Percentiles rank a stretch among this genome's conserved stretches.
Conservation (phyloP, 371 early-diverging fungal genomes). For the Mortierella sp. region DNA sequence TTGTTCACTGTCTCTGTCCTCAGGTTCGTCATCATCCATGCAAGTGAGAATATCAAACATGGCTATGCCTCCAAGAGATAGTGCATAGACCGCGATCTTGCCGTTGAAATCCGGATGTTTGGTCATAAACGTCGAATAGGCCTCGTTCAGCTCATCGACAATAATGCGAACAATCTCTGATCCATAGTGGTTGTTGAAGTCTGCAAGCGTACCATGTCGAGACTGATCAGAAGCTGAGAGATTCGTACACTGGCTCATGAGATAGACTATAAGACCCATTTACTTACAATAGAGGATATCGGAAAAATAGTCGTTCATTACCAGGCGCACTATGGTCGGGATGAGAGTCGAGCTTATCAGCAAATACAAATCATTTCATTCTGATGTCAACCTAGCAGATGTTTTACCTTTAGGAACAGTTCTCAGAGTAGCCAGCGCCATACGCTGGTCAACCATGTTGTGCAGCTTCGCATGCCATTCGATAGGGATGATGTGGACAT, state of each 20-base stretch:
- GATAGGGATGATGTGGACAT: slow-evolving; percentile 65
- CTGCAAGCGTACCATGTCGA: slow-evolving; percentile 17
- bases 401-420: slow-evolving; percentile 60
- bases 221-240: too few species aligned
- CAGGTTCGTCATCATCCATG: slow-evolving; percentile 55
- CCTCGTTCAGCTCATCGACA: slow-evolving; percentile 64
- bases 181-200: slow-evolving; percentile 65
- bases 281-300: slow-evolving; percentile 59
- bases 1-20: slow-evolving; percentile 18
- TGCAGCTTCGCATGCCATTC: slow-evolving; percentile 76
- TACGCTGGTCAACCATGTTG: slow-evolving; percentile 57
- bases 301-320: slow-evolving; percentile 59
- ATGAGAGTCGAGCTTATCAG: background rate
- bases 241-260: too few species aligned
- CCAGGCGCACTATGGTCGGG: slow-evolving; percentile 48
- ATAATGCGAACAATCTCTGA: slow-evolving; percentile 64
- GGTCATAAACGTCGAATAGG: slow-evolving; percentile 57
- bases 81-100: slow-evolving; percentile 66
- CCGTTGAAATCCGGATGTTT: slow-evolving; percentile 69
- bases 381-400: too few species aligned
- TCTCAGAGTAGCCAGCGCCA: slow-evolving; percentile 53
- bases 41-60: slow-evolving; percentile 68
- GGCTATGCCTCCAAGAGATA: slow-evolving; percentile 74
- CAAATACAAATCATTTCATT: too few species aligned
- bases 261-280: background rate